Evolutionary conservation across 192 early-diverging fungal genomes (phyloP), one percentile per base, ranked within the genome.

Genomic region (Backusella sp.): DNA sequence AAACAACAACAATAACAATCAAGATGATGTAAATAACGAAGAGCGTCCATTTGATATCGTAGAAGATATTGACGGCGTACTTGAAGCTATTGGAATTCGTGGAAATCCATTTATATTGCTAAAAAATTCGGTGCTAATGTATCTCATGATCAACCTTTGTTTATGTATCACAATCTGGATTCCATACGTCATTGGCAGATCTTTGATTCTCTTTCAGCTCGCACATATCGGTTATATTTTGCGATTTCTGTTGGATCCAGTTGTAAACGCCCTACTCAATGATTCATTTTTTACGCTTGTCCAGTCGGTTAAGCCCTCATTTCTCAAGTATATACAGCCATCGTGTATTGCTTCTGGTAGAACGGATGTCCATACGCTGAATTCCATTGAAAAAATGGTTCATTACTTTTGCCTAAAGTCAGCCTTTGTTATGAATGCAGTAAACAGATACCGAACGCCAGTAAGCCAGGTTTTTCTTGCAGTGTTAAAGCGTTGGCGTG

Each of bases 41-140:
- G 77, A 80, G 4, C 85, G 79, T 14, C 79, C 76, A 14, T 87
- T 90, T 73, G 76, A 85, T 68, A 84, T 84, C 21, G 88, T 87
- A 76, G 92, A 91, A 42, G 91, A 88, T 30, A 80, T 90, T 12
- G 90, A 92, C 41, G 90, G 88, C 4, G 80, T 94, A 28, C 78
- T 97, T 42, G 97, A 97, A 66, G 90, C 95, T 34, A 86, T 98
- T 73, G 97, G 97, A 6, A 88, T 99, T 75, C 88, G 92, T 6
- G 97, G 97, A 0, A 92, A 95, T 5, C 73, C 92, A 15, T 84
- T 88, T 71, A 85, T 92, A 66, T 79, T 97, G 1, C 52, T 92
- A 19, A 93, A 96, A 76, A 95, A 96, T 78, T 93, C 92, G 46
- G 81, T 90, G 14, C 83, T 97, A 21, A 94, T 96, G 35, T 69